Conservation (phyloP, 2,329 filamentous ascomycete species). For the Xylariaceae sp. region DNA sequence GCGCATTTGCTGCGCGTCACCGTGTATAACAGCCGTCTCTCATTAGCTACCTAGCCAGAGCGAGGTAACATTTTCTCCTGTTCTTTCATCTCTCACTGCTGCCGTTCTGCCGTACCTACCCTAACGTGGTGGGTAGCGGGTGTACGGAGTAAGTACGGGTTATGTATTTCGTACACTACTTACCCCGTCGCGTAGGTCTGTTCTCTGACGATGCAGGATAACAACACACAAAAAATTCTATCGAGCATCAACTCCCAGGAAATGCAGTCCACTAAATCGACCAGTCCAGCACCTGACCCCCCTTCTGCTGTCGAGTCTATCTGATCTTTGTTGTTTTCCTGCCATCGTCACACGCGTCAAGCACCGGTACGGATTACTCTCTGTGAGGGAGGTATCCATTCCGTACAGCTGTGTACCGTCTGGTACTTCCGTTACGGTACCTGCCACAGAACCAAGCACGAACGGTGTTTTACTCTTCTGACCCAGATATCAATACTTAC, state of each 20-base stretch:
- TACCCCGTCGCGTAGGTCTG: neutral
- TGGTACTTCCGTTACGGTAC: neutral
- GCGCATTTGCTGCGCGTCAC: slow-evolving; percentile 14
- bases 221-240: slow-evolving; percentile 5
- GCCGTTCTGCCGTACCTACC: neutral
- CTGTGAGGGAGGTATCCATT: slow-evolving; percentile 6
- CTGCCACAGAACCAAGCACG: slow-evolving; percentile 5
- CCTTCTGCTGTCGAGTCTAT: slow-evolving; percentile 5
- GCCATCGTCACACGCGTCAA: neutral
- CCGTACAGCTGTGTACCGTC: neutral
- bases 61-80: slow-evolving; percentile 2
- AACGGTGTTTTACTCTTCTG: neutral
- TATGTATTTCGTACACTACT: neutral
- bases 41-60: slow-evolving; percentile 8
- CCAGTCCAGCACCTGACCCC: slow-evolving; percentile 10
- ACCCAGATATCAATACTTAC: slow-evolving; percentile 5
- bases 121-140: neutral
- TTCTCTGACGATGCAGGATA: slow-evolving; percentile 1
- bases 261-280: slow-evolving; percentile 12
- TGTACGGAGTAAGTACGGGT: neutral
- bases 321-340: slow-evolving; percentile 6
- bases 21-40: slow-evolving; percentile 6
- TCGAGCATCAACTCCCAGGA: slow-evolving; percentile 6
- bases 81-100: neutral
- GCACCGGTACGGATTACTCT: neutral